Evolutionary conservation across 129 eudicot genomes (phyloP), one percentile per base, ranked within the genome.

Genomic region (Tagetes patula): DNA sequence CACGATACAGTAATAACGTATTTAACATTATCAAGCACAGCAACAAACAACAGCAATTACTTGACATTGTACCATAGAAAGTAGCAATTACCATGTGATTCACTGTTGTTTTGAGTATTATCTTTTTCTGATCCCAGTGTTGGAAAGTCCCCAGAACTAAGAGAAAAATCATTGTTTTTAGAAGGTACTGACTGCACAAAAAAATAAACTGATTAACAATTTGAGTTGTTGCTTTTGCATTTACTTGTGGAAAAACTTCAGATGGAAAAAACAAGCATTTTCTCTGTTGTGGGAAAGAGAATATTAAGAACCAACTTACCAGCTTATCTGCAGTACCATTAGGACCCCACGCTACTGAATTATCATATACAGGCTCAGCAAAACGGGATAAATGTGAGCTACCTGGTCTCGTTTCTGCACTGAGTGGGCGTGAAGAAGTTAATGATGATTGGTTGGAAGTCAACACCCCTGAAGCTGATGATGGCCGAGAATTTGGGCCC

Each of bases 331-430:
- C 71, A 71, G 85, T 63, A 62, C 79, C 84, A 54, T 74, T 79
- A 37, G 89, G 80, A 56, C 87, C 96, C 93, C 93, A 84, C n/a
- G 89, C 80, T 59, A 49, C 83, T 34, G 87, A 68, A 80, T 61
- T 81, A 68, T 94, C 96, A 60, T 87, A 75, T 2, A 40, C 79
- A 67, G 96, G 88, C 66, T 95, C 99, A 41, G 99, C 99, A 88
- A 95, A 95, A 60, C 97, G 85, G 31, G 99, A 95, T 7, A 90
- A 82, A 70, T 86, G 97, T 53, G 99, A 90, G 84, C 99, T 95
- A 65, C 87, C 86, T 32, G 99, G 99, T 80, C 99, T 87, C 34
- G 92, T 86, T 54, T 95, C 99, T 72, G 99, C 97, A 88, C 99
- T 95, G 76, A 67, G 90, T 64, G 99, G 99, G 11, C 97, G 94